These are phyloP conservation scores for Drechslerella coelobrocha DNA, from an alignment of 2,329 filamentous ascomycete genomes.

Conservation along the genomic window DNA sequence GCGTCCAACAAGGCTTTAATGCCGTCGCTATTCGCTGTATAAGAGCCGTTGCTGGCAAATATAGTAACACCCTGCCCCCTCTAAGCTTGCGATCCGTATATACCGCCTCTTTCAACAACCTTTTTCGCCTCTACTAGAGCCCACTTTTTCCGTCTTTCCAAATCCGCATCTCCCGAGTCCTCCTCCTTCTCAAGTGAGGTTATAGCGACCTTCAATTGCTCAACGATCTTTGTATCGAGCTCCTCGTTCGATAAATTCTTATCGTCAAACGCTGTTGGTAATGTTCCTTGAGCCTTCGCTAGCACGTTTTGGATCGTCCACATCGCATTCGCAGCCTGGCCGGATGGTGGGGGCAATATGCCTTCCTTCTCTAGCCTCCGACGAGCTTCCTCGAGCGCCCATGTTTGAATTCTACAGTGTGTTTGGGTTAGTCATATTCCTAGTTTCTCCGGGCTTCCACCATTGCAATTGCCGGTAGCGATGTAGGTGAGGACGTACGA, in stretches of 20 bases:
- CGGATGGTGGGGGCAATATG: constrained; percentile 71
- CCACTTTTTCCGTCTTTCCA: constrained; percentile 47
- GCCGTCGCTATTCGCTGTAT: constrained; percentile 34
- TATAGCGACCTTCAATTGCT: constrained; percentile 40
- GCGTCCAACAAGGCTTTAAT: constrained; percentile 35
- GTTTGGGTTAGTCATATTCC: not conserved
- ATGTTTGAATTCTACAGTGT: constrained; percentile 86
- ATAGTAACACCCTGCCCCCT: constrained; percentile 3
- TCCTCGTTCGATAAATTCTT: constrained; percentile 41
- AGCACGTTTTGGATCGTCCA: constrained; percentile 44
- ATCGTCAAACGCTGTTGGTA: constrained; percentile 27
- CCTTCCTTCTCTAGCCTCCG: constrained; percentile 95
- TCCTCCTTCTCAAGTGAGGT: constrained; percentile 37
- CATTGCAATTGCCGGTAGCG: too few species aligned
- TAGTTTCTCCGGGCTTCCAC: not conserved
- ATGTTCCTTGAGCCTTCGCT: constrained; percentile 21
- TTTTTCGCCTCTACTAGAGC: constrained; percentile 45
- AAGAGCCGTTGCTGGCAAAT: constrained; percentile 12
- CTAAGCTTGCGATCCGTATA: constrained; percentile 35
- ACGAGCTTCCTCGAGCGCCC: constrained; percentile 96
- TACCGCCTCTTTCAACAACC: constrained; percentile 40
- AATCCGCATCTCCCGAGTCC: constrained; percentile 36
- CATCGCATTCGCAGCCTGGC: constrained; percentile 45
- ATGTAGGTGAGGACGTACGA: constrained; percentile 72
- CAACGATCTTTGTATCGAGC: constrained; percentile 41